Percentiles rank a stretch among this genome's conserved stretches.
Evolutionary conservation across 257 asterid genomes (phyloP).

Genomic region (Primulina eburnea): DNA sequence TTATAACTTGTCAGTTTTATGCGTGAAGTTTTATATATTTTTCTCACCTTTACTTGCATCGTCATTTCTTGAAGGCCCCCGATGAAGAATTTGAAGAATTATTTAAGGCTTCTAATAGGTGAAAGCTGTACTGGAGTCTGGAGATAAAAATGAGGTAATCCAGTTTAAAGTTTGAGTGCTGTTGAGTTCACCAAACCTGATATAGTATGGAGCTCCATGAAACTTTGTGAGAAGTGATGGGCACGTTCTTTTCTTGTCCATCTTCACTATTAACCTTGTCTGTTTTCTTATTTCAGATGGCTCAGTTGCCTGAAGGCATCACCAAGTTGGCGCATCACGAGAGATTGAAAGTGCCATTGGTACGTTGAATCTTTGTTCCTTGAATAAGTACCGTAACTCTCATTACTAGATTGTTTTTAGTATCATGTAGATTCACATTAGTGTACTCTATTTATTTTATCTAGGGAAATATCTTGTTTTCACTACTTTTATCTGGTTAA

Average conservation of each 20-base stretch:
- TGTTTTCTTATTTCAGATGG: conserved; percentile 58
- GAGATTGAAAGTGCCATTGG: conserved; percentile 69
- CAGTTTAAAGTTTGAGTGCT: conserved; percentile 7
- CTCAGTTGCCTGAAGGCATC: conserved; percentile 87
- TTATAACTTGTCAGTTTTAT: neutral
- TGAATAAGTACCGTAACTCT: neutral
- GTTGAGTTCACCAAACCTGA: conserved; percentile 2
- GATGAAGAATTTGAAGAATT: conserved; percentile 98
- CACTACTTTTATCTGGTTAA: neutral
- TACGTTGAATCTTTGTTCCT: conserved; percentile 32
- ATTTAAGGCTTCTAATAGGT: conserved; percentile 72
- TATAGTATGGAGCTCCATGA: neutral
- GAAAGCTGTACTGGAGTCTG: conserved; percentile 87
- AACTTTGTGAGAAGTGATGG: neutral
- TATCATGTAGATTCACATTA: neutral
- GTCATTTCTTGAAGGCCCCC: conserved; percentile 60
- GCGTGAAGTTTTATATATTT: neutral
- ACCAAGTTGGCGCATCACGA: conserved; percentile 80
- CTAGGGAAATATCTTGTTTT: neutral
- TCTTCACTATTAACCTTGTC: conserved; percentile 21
- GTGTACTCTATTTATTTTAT: neutral
- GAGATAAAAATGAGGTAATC: conserved; percentile 80
- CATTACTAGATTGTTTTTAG: neutral
- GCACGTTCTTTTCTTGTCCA: neutral
- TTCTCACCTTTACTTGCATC: conserved; percentile 12